Percentiles rank a stretch among this genome's conserved stretches.
Evolutionary conservation across 2,329 filamentous ascomycete species (phyloP).

Genomic region (Venturia pyrina): DNA sequence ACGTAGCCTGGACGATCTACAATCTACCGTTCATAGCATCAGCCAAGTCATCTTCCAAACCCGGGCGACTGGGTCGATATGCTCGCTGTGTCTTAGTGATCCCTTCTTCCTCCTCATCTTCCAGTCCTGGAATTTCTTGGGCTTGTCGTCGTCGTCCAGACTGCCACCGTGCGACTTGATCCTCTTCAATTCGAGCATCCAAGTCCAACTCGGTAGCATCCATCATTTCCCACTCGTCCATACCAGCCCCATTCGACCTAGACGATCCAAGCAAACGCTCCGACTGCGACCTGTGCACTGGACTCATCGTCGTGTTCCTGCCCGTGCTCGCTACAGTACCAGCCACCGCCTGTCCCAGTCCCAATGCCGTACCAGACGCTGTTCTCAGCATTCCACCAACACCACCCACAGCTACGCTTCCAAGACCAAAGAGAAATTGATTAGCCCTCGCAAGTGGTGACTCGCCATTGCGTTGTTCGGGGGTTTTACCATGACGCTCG

Average conservation of each 20-base stretch:
- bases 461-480: background rate
- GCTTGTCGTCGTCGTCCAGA: too few species aligned
- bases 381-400: background rate
- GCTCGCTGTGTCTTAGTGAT: background rate
- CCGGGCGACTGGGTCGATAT: background rate
- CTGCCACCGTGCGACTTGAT: background rate
- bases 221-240: background rate
- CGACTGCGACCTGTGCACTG: background rate
- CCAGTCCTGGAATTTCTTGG: background rate
- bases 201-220: background rate
- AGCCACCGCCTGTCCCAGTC: background rate
- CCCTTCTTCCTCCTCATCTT: background rate
- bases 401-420: background rate
- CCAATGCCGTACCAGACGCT: background rate
- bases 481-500: background rate
- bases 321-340: background rate
- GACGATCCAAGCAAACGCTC: background rate
- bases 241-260: background rate
- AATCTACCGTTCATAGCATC: background rate
- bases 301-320: background rate
- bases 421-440: background rate
- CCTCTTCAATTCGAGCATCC: background rate
- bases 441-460: background rate
- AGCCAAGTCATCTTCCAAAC: background rate
- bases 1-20: background rate